A percentile compares a stretch with the other conserved stretches of the same genome.
Evolutionary conservation across 805 yeast species (phyloP).

Genomic region (Starmerella sp.): DNA sequence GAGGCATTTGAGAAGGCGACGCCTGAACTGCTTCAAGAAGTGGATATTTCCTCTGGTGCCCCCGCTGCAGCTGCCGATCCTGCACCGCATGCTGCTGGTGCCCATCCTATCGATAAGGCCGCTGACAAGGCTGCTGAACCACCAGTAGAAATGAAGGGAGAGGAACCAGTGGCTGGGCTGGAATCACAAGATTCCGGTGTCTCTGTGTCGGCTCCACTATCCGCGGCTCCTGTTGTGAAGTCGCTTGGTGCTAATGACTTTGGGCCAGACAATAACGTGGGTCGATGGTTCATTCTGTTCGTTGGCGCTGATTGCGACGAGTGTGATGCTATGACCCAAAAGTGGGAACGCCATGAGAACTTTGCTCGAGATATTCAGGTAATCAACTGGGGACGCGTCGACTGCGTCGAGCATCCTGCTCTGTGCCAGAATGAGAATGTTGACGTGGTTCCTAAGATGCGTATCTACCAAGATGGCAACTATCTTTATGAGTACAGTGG

Average conservation of each 20-base stretch:
- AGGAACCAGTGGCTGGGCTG: not conserved
- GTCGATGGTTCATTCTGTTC: conserved; percentile 18
- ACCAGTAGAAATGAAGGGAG: not conserved
- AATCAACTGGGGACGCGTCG: conserved; percentile 15
- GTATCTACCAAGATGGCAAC: conserved; percentile 18
- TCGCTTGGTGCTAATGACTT: conserved; percentile 1
- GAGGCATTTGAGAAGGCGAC: conserved; percentile 12
- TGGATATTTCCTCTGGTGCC: not conserved
- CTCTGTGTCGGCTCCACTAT: not conserved
- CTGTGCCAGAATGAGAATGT: conserved; percentile 13
- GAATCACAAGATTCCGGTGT: not conserved
- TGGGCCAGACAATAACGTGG: conserved; percentile 10
- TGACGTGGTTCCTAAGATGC: conserved; percentile 11
- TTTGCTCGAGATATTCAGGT: conserved; percentile 8
- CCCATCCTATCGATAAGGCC: not conserved
- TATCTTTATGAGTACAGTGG: conserved; percentile 13
- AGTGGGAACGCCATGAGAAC: conserved; percentile 15
- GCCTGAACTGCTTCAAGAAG: not conserved
- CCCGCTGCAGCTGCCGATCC: not conserved
- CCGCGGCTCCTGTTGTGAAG: not conserved
- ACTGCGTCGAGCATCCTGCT: conserved; percentile 10
- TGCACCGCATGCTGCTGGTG: not conserved
- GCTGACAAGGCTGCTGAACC: not conserved
- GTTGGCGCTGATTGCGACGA: conserved; percentile 9
- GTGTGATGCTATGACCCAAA: conserved; percentile 6